phyloP scores from a whole-genome alignment of 202 grass and related monocot species.

The Schoenoplectus triqueter region DNA sequence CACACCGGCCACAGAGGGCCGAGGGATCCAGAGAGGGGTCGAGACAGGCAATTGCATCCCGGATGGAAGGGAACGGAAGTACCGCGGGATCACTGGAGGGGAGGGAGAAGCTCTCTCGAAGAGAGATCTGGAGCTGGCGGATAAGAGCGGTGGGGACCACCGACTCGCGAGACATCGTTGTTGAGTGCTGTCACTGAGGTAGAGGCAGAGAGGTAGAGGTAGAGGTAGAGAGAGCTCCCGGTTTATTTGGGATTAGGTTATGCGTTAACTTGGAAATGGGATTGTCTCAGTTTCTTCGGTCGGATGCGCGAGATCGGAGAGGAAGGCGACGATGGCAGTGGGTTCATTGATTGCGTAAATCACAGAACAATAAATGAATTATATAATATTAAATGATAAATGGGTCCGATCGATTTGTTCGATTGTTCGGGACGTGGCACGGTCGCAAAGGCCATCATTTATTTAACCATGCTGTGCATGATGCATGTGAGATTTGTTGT shows the following conservation, averaged over 20 bases:
- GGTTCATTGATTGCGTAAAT: too few relatives aligned
- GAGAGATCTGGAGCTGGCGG: conserved; percentile 60
- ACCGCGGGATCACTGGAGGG: background rate
- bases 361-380: background rate
- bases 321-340: background rate
- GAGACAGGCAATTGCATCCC: conserved; percentile 56
- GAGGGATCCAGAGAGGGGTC: conserved; percentile 38
- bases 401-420: background rate
- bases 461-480: too few relatives aligned
- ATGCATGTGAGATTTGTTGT: too few relatives aligned
- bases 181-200: background rate
- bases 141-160: conserved; percentile 67
- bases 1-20: conserved; percentile 58
- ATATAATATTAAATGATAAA: background rate
- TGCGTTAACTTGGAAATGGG: background rate
- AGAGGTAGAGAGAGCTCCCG: too few relatives aligned
- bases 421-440: background rate
- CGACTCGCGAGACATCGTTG: conserved; percentile 28
- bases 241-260: background rate
- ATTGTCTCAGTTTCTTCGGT: background rate
- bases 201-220: too few relatives aligned
- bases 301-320: background rate
- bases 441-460: too few relatives aligned
- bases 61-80: conserved; percentile 46
- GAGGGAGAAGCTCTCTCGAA: conserved; percentile 50